These are phyloP conservation scores for Coniochaeta pulveracea DNA, from an alignment of 2,329 filamentous ascomycete genomes.

Conservation along the genomic window DNA sequence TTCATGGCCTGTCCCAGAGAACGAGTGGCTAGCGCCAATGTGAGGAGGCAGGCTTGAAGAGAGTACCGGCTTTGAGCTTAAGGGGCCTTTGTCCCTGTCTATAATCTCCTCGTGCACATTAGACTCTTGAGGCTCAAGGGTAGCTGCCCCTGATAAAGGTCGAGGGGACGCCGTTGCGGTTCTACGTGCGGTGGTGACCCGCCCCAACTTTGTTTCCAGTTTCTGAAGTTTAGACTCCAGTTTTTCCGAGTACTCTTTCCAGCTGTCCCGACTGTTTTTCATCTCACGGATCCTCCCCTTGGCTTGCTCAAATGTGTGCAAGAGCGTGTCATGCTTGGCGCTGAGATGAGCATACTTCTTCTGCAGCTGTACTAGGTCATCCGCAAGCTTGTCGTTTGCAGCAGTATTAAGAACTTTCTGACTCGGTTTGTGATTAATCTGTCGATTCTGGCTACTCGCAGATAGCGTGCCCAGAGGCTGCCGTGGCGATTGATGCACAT, in stretches of 20 bases:
- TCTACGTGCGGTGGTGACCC: too few relatives aligned
- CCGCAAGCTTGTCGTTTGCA: background rate
- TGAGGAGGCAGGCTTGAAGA: background rate
- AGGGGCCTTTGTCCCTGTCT: too few relatives aligned
- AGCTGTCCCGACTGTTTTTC: slow-evolving; percentile 29
- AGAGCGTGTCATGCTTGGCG: slow-evolving; percentile 28
- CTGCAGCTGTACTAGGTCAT: slow-evolving; percentile 2
- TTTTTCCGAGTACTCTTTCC: slow-evolving; percentile 31
- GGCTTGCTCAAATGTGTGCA: slow-evolving; percentile 26
- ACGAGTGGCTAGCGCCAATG: background rate
- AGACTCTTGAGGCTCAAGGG: too few relatives aligned
- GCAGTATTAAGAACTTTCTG: background rate
- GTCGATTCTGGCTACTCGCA: slow-evolving; percentile 5
- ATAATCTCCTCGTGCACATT: too few relatives aligned
- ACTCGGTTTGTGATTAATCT: background rate
- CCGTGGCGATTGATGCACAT: background rate
- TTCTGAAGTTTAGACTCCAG: slow-evolving; percentile 30
- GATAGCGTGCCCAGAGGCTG: slow-evolving; percentile 8
- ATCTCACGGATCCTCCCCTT: slow-evolving; percentile 26
- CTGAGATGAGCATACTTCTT: slow-evolving; percentile 24
- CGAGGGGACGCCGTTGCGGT: too few relatives aligned
- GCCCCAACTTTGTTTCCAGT: slow-evolving; percentile 31
- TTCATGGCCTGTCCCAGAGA: background rate
- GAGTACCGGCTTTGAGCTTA: background rate
- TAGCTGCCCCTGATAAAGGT: too few relatives aligned